Evolutionary conservation across 768 basidiomycete genomes (phyloP), one percentile per base, ranked within the genome.

Genomic region (Pleurotus citrinopileatus): DNA sequence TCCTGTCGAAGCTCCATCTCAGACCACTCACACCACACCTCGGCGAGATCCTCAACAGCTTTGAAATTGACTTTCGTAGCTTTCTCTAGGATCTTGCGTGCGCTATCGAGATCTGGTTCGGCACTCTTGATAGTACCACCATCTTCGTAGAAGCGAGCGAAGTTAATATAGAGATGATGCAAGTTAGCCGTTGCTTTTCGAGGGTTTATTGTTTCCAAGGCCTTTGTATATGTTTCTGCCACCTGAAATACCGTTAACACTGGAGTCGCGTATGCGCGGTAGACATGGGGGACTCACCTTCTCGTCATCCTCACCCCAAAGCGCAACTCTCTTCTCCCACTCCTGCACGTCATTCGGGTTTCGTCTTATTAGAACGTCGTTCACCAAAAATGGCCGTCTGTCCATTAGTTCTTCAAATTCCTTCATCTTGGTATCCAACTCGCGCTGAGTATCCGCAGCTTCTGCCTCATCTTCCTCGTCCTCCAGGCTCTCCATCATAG

Each of bases 21-120:
- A 5, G 97, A 85, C 96, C 97, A 98, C 71, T 98, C 97, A 63
- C 95, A 98, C 97, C 97, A 99, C 12, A 98, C 82, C 67, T 98
- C 97, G 0, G 97, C 97, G 20, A 99, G 78, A 63, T 99, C 97
- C 65, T 99, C 96, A 8, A 99, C 95, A n/a, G 83, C 78, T 70
- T 88, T 92, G 77, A 94, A 98, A 64, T 89, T 90, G 37, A 97
- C 85, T 61, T 90, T 91, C 3, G 89, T 89, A 3, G 84, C 96
- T 69, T 92, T 96, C 66, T 98, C 94, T 29, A 98, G 73, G 25
- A 98, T 89, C 73, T 95, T 95, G 37, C 95, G 84, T 3, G 96
- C 91, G 60, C 83, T 90, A 44, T 84, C 84, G 1, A 98, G 70
- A 63, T 98, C 93, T 2, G 79, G 67, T 62, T 96, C 94, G 12